Percentiles rank a stretch among this genome's conserved stretches.
These are phyloP conservation scores for Talaromyces ruber DNA, from an alignment of 495 filamentous ascomycete species.

Conservation along the genomic window DNA sequence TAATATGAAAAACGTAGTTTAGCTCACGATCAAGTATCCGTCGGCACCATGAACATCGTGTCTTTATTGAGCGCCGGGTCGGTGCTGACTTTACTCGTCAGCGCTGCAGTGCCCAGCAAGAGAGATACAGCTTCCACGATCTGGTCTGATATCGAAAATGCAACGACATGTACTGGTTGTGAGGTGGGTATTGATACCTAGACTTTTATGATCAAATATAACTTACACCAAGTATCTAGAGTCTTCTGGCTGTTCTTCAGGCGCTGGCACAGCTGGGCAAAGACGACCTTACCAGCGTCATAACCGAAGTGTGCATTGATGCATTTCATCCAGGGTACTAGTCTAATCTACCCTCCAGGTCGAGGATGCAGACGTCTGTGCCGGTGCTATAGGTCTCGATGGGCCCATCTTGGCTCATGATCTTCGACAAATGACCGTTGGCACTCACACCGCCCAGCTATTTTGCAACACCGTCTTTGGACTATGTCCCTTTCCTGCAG, in stretches of 20 bases:
- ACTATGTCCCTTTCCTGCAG: conserved; percentile 37
- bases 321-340: conserved; percentile 5
- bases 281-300: conserved; percentile 24
- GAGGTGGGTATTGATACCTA: conserved; percentile 26
- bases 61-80: neutral
- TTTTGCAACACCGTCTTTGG: conserved; percentile 41
- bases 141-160: conserved; percentile 32
- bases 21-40: neutral
- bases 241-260: conserved; percentile 37
- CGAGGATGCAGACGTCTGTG: conserved; percentile 43
- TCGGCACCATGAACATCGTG: neutral
- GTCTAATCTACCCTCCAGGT: conserved; percentile 9
- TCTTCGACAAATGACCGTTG: conserved; percentile 33
- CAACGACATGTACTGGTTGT: conserved; percentile 36
- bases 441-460: conserved; percentile 37
- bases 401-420: conserved; percentile 39
- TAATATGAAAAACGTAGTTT: neutral
- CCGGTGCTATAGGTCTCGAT: conserved; percentile 36
- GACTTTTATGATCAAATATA: neutral
- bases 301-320: conserved; percentile 36
- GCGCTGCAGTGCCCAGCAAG: neutral
- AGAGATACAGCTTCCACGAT: conserved; percentile 12
- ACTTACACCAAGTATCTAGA: conserved; percentile 14
- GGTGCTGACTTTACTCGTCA: neutral
- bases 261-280: conserved; percentile 33